Evolutionary conservation across 371 early-diverging fungal genomes (phyloP), one percentile per base, ranked within the genome.

Genomic region (Apophysomyces trapeziformis): DNA sequence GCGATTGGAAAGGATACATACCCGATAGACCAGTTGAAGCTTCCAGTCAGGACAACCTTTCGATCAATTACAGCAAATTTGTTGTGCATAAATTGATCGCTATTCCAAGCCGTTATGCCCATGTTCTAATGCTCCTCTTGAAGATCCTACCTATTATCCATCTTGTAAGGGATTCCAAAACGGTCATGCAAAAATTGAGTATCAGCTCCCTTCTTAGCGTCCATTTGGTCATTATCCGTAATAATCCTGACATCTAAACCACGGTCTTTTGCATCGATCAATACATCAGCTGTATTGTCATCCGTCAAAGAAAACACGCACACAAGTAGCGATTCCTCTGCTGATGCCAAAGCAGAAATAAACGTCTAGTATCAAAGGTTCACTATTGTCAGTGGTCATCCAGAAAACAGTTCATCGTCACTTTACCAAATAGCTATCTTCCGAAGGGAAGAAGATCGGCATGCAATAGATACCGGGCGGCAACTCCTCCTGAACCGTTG

Each of bases 1-100:
- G 32, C 32, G 32, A 26, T 26, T 26, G 32, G 2, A 26, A 26
- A 41, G 41, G 4, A 41, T 9, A 68, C 72, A 70, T 74, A 80
- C 84, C 73, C 76, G 38, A 71, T 72, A 45, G 81, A 79, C 84
- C 84, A 83, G 62, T 83, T 83, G 67, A 79, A 83, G 43, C 80
- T 79, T 16, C 84, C 84, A 11, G 79, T 83, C 37, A 81, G 69
- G 18, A 83, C 71, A 3, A 71, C 75, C 38, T 72, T 78, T 9
- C 61, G 60, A 68, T 89, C 90, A 60, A 88, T 80, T 9, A 89
- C 78, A 9, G 85, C 87, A 75, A 89, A 89, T 68, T 89, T 89
- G 62, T 88, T 83, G 61, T 89, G 90, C 90, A 89, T 89, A 47
- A 85, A 81, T 66, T 74, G 75, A 2, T 74, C 73, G 44, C 80